These are phyloP conservation scores for Hortaea sp. DNA, from an alignment of 2,329 filamentous ascomycete species.

Conservation along the genomic window DNA sequence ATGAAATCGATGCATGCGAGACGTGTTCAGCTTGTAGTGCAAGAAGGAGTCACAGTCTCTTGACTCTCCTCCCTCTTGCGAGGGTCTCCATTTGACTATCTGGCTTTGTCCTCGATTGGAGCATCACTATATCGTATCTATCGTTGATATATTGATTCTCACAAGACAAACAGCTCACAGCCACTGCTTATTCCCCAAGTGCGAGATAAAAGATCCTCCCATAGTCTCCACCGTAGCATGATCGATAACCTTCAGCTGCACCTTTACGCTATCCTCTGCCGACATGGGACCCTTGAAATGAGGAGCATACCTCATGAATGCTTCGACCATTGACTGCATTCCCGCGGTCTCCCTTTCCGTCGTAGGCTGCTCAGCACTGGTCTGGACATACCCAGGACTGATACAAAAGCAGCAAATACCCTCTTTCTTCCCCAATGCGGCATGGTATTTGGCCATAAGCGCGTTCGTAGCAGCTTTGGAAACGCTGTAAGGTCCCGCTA, in stretches of 20 bases:
- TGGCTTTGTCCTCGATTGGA: no score
- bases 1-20: no score
- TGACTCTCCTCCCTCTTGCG: no score
- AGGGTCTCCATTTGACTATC: no score
- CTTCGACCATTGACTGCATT: conserved; percentile 21
- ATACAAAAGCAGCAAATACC: conserved; percentile 19
- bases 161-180: conserved; percentile 6
- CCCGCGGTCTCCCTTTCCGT: conserved; percentile 16
- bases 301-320: conserved; percentile 26
- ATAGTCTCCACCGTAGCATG: conserved; percentile 35
- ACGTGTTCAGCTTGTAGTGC: no score
- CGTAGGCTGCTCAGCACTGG: conserved; percentile 9
- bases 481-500: conserved; percentile 7
- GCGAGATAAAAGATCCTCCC: conserved; percentile 45
- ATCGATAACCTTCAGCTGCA: conserved; percentile 23
- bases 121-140: no score
- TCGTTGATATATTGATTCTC: no score
- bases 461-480: conserved; percentile 20
- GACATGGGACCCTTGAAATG: conserved; percentile 19
- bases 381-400: conserved; percentile 19
- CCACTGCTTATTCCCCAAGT: conserved; percentile 39
- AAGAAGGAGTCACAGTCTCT: no score
- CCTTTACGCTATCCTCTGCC: conserved; percentile 19
- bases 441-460: conserved; percentile 19
- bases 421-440: conserved; percentile 13